These are phyloP conservation scores for Colletotrichum noveboracense DNA, from an alignment of 2,329 filamentous ascomycete genomes.

Conservation along the genomic window DNA sequence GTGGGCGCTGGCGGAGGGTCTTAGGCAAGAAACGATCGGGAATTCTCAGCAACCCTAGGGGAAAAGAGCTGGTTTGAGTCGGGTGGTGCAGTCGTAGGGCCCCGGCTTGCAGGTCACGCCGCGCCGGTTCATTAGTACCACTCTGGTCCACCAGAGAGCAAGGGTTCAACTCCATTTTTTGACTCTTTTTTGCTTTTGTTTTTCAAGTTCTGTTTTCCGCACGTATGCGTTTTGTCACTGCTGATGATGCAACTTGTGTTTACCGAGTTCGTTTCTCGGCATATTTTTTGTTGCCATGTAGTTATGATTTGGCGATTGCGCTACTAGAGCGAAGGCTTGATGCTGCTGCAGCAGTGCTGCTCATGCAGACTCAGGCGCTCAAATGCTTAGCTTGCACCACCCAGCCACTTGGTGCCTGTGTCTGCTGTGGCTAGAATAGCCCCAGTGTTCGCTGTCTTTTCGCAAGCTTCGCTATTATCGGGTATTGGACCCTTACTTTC, in stretches of 20 bases:
- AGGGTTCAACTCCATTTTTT: not conserved
- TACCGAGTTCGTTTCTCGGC: fast-evolving
- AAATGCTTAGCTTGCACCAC: not conserved
- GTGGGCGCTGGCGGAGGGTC: not conserved
- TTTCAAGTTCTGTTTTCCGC: not conserved
- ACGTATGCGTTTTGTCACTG: not conserved
- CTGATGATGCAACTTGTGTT: not conserved
- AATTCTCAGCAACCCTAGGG: not conserved
- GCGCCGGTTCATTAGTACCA: not conserved
- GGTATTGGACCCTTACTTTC: fast-evolving
- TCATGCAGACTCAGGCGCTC: fast-evolving
- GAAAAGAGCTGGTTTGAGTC: not conserved
- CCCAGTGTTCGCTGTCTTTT: fast-evolving
- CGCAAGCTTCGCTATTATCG: fast-evolving
- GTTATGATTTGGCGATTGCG: not conserved
- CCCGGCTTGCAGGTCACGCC: not conserved
- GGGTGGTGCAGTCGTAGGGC: not conserved
- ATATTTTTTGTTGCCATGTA: not conserved
- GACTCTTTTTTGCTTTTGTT: not conserved
- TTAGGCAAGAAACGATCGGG: not conserved
- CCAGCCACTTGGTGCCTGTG: too few relatives aligned
- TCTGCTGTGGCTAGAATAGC: fast-evolving
- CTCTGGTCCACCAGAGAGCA: not conserved
- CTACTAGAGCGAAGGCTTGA: not conserved
- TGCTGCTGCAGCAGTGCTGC: not conserved